Percentiles rank a stretch among this genome's conserved stretches.
Evolutionary conservation across 345 rosid species (phyloP).

Genomic region (Bretschneidera sinensis): DNA sequence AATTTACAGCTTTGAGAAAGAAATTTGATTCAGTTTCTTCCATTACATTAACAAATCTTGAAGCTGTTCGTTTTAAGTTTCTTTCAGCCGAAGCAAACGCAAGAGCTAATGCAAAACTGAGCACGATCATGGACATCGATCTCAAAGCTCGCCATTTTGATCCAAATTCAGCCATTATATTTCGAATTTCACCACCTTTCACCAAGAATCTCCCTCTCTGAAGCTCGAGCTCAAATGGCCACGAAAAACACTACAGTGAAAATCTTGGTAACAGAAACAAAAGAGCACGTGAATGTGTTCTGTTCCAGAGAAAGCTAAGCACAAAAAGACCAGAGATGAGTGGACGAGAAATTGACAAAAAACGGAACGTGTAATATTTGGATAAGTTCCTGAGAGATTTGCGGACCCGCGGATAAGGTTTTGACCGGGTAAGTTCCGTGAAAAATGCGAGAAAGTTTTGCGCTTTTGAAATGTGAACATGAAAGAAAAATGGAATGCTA

Average conservation of each 20-base stretch:
- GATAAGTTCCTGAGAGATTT: too few relatives aligned
- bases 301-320: background rate
- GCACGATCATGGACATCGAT: constrained; percentile 23
- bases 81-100: constrained; percentile 55
- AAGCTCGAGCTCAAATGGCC: background rate
- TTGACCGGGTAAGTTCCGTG: too few relatives aligned
- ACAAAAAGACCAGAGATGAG: background rate
- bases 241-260: background rate
- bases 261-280: background rate
- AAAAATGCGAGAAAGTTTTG: too few relatives aligned
- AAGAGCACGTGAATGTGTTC: background rate
- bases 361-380: too few relatives aligned
- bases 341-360: background rate
- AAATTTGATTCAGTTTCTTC: constrained; percentile 26
- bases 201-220: background rate
- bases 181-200: background rate
- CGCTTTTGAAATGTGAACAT: too few relatives aligned
- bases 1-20: constrained; percentile 23
- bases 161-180: constrained; percentile 40
- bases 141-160: constrained; percentile 35
- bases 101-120: constrained; percentile 39
- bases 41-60: background rate
- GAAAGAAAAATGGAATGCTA: too few relatives aligned
- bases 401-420: too few relatives aligned
- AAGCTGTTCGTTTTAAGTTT: constrained; percentile 27